A percentile compares a stretch with the other conserved stretches of the same genome.
Conservation (phyloP, 1,284 basidiomycete genomes). For the Chiua sp. region DNA sequence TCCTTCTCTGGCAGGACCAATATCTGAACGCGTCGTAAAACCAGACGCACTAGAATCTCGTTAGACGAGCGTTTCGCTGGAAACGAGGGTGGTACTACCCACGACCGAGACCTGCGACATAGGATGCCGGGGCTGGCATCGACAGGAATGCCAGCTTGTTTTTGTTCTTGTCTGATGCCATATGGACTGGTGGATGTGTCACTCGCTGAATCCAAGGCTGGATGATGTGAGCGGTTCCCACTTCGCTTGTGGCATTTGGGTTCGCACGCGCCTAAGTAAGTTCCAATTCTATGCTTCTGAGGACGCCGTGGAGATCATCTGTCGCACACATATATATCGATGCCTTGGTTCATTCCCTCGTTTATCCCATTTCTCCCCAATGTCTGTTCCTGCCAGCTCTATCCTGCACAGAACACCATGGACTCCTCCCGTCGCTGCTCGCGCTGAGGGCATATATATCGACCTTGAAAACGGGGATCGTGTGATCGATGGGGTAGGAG, state of each 20-base stretch:
- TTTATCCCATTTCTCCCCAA: conserved; percentile 6
- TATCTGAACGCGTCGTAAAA: conserved; percentile 98
- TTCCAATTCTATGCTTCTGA: no score
- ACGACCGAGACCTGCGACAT: conserved; percentile 96
- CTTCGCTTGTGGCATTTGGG: no score
- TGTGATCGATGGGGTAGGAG: conserved; percentile 80
- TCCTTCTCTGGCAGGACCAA: conserved; percentile 96
- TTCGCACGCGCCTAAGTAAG: no score
- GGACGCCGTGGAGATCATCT: no score
- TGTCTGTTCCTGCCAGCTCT: conserved; percentile 33
- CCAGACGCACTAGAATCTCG: conserved; percentile 79
- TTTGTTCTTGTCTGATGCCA: conserved; percentile 54
- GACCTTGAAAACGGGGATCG: conserved; percentile 67
- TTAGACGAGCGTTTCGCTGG: conserved; percentile 1
- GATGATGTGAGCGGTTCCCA: no score
- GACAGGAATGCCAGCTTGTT: conserved; percentile 82
- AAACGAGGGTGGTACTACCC: conserved; percentile 58
- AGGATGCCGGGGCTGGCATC: conserved; percentile 91
- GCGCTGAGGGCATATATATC: conserved; percentile 72
- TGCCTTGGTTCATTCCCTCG: no score
- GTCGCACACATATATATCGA: no score
- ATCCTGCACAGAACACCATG: conserved; percentile 70
- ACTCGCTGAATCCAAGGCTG: no score
- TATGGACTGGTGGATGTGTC: no score
- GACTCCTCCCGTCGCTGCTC: conserved; percentile 68